Evolutionary conservation across 2,329 filamentous ascomycete species (phyloP).

Genomic region (Curvularia verruculosa): DNA sequence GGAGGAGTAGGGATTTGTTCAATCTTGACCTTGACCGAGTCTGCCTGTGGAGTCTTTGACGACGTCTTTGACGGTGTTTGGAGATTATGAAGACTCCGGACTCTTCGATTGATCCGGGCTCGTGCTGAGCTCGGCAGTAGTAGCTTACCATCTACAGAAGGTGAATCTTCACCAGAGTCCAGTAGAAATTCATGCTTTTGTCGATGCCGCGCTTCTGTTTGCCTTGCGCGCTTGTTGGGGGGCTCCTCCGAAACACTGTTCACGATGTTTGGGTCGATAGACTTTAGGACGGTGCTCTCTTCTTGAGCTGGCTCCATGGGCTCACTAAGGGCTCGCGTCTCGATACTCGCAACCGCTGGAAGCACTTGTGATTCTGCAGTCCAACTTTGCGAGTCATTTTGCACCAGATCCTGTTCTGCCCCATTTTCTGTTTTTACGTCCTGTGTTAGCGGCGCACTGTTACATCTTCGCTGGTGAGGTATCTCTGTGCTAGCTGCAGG

Average conservation of each 20-base stretch:
- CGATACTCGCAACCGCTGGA: constrained; percentile 8
- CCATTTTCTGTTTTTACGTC: constrained; percentile 22
- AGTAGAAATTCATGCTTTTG: constrained; percentile 25
- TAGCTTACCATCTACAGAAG: constrained; percentile 20
- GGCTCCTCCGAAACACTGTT: constrained; percentile 17
- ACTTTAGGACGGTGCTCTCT: constrained; percentile 22
- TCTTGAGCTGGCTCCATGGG: constrained; percentile 15
- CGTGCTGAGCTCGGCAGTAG: constrained; percentile 32
- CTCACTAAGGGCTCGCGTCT: constrained; percentile 31
- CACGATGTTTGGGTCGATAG: constrained; percentile 38
- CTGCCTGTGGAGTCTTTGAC: constrained; percentile 17
- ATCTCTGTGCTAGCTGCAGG: constrained; percentile 19
- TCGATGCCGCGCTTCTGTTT: constrained; percentile 8
- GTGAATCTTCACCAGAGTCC: constrained; percentile 37
- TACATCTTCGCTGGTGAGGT: constrained; percentile 37
- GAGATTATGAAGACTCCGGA: constrained; percentile 20
- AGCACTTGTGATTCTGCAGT: neutral
- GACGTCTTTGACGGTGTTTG: constrained; percentile 22
- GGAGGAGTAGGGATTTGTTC: constrained; percentile 25
- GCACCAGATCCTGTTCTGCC: neutral
- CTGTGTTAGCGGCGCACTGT: constrained; percentile 36
- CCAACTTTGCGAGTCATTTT: neutral
- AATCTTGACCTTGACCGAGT: constrained; percentile 20
- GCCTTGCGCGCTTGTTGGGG: constrained; percentile 31
- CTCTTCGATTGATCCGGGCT: constrained; percentile 33